Conservation (phyloP, 2,329 filamentous ascomycete genomes). For the Calonectria honghensis region DNA sequence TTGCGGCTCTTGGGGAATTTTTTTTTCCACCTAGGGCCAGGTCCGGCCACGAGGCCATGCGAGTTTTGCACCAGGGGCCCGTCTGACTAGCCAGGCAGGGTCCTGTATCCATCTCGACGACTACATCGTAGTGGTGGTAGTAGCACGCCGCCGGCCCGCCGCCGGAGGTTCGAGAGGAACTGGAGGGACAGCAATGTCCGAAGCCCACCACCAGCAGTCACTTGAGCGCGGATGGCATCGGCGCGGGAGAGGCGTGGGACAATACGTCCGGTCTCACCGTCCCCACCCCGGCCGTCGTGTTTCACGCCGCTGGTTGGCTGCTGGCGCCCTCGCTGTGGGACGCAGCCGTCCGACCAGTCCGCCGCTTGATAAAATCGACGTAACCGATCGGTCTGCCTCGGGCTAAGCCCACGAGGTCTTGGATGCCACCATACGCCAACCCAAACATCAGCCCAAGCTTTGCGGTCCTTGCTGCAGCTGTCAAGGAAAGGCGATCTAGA, state of each 20-base stretch:
- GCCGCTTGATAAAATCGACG: slow-evolving; percentile 78
- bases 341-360: slow-evolving; percentile 49
- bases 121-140: neutral
- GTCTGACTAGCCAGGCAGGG: slow-evolving; percentile 5
- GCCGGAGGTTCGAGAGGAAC: slow-evolving; percentile 15
- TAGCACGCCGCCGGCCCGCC: slow-evolving; percentile 32
- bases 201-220: slow-evolving; percentile 31
- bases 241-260: slow-evolving; percentile 39
- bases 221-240: slow-evolving; percentile 44
- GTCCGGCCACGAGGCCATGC: slow-evolving; percentile 25
- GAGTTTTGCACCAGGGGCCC: slow-evolving; percentile 18
- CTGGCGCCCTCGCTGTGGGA: slow-evolving; percentile 37
- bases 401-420: slow-evolving; percentile 82
- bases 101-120: slow-evolving; percentile 18
- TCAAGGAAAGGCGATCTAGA: slow-evolving; percentile 85
- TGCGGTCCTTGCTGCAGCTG: slow-evolving; percentile 85
- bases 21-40: neutral
- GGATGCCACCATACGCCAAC: slow-evolving; percentile 85
- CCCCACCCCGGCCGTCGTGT: slow-evolving; percentile 34
- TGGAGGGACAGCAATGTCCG: slow-evolving; percentile 8
- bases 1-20: slow-evolving; percentile 31
- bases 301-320: slow-evolving; percentile 45
- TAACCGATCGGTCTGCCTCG: slow-evolving; percentile 85
- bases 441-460: slow-evolving; percentile 87
- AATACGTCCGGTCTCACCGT: slow-evolving; percentile 33